Evolutionary conservation across 345 rosid genomes (phyloP).

Genomic region (Bruguiera parviflora): DNA sequence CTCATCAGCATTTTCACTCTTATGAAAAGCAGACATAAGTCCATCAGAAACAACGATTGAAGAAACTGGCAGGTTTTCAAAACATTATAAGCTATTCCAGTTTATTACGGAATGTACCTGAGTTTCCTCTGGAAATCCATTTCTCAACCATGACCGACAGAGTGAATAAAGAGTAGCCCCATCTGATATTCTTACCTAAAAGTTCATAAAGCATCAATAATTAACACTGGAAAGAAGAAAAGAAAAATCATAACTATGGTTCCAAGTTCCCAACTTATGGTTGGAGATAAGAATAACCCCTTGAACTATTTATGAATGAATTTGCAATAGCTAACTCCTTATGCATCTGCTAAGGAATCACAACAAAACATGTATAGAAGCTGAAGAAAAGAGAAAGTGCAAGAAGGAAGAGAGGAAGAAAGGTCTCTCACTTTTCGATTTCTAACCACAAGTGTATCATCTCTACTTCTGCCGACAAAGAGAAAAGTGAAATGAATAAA

Average conservation of each 20-base stretch:
- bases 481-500: slow-evolving; percentile 6
- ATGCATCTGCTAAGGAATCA: background rate
- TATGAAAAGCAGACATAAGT: background rate
- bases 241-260: background rate
- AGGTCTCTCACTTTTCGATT: slow-evolving; percentile 60
- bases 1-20: background rate
- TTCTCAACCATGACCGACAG: slow-evolving; percentile 91
- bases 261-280: background rate
- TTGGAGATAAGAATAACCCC: background rate
- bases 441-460: slow-evolving; percentile 47
- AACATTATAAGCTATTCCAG: background rate
- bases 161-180: slow-evolving; percentile 80
- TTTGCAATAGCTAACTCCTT: background rate
- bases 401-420: slow-evolving; percentile 5
- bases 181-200: slow-evolving; percentile 62
- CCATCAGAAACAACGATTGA: background rate
- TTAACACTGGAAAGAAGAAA: background rate
- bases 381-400: background rate
- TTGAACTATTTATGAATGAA: background rate
- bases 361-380: background rate
- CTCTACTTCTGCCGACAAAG: slow-evolving; percentile 45
- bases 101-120: slow-evolving; percentile 46
- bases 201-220: background rate
- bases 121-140: slow-evolving; percentile 61
- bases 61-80: too few species aligned